Evolutionary conservation across 208 protist species (phyloP).

Genomic region (Crithidia mellificae): DNA sequence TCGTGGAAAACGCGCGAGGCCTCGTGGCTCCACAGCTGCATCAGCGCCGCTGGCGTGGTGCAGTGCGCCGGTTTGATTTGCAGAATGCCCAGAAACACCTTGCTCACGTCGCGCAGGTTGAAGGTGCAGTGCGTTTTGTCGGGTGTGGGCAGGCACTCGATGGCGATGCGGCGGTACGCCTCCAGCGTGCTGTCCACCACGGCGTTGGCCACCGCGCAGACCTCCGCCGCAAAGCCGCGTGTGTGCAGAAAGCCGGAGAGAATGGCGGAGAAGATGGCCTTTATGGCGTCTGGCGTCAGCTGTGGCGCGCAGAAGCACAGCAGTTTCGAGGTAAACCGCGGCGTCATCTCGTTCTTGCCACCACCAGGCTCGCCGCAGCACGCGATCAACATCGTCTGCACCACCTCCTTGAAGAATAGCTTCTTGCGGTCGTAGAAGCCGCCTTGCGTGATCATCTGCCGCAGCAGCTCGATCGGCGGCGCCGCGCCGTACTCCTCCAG

Average conservation of each 20-base stretch:
- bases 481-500: conserved; percentile 94
- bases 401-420: conserved; percentile 91
- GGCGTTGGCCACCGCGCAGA: conserved; percentile 46
- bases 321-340: conserved; percentile 90
- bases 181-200: conserved; percentile 92
- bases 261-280: conserved; percentile 95
- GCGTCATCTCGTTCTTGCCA: conserved; percentile 93
- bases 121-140: conserved; percentile 98
- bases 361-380: conserved; percentile 95
- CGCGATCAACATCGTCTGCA: conserved; percentile 86
- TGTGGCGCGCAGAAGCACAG: conserved; percentile 91
- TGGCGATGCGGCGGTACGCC: conserved; percentile 92
- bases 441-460: conserved; percentile 91
- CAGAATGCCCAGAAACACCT: conserved; percentile 96
- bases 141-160: conserved; percentile 95
- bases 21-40: conserved; percentile 95
- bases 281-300: conserved; percentile 84
- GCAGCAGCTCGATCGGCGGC: conserved; percentile 94
- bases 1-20: conserved; percentile 96
- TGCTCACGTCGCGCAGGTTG: conserved; percentile 97
- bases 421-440: conserved; percentile 92
- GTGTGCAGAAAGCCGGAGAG: conserved; percentile 80
- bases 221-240: conserved; percentile 42
- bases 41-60: conserved; percentile 44
- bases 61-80: conserved; percentile 81